Percentiles rank a stretch among this genome's conserved stretches.
Conservation (phyloP, 2,329 filamentous ascomycete genomes). For the Davidsoniella neocaledoniae region DNA sequence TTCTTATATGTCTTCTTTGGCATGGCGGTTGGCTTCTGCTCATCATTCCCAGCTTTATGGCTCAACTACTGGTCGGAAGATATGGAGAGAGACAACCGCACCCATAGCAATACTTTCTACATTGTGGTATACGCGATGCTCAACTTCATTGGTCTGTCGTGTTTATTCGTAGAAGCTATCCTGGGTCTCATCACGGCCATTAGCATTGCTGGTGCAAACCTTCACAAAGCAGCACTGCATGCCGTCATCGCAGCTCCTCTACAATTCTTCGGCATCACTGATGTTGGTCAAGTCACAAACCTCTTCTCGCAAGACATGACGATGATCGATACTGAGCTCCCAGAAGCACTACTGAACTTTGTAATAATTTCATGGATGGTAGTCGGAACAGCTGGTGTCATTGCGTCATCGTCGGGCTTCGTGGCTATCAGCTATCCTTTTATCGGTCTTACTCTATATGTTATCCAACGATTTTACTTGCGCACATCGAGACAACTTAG, state of each 20-base stretch:
- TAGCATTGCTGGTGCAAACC: constrained; percentile 17
- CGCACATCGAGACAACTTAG: constrained; percentile 43
- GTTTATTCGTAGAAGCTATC: no score
- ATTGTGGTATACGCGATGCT: no score
- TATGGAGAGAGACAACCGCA: no score
- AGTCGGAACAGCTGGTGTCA: constrained; percentile 30
- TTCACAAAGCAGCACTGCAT: constrained; percentile 21
- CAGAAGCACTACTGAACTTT: constrained; percentile 20
- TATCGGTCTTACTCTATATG: constrained; percentile 28
- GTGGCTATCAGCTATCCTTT: constrained; percentile 34
- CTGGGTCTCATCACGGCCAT: background rate
- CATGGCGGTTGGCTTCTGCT: no score
- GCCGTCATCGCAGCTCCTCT: constrained; percentile 24
- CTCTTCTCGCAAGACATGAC: constrained; percentile 30
- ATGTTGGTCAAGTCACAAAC: constrained; percentile 26
- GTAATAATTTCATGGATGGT: constrained; percentile 15
- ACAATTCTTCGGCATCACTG: constrained; percentile 25
- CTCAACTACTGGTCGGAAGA: no score
- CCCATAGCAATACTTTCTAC: no score
- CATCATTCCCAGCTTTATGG: no score
- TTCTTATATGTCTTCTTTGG: no score
- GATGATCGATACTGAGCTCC: constrained; percentile 25
- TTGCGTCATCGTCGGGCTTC: constrained; percentile 26
- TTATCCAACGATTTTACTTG: constrained; percentile 40
- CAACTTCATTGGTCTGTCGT: no score